Percentiles rank a stretch among this genome's conserved stretches.
Conservation (phyloP, 768 basidiomycete species). For the Galerina marginata region DNA sequence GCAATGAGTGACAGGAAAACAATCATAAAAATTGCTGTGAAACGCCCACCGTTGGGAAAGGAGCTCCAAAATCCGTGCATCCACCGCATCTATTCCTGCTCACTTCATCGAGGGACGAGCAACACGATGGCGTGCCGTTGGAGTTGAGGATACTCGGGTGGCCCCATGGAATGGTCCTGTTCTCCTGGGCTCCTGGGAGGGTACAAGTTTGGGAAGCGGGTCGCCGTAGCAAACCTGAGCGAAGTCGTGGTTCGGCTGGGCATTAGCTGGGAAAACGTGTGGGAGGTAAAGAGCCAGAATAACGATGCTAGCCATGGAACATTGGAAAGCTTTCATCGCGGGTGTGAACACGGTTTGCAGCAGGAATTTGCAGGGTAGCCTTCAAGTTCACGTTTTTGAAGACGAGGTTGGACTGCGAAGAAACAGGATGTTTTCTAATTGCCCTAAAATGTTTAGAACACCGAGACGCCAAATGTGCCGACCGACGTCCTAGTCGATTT, state of each 20-base stretch:
- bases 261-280: constrained; percentile 3
- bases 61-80: constrained; percentile 24
- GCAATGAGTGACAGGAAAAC: not conserved
- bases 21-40: not conserved
- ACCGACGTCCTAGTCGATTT: too few relatives aligned
- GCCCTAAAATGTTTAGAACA: too few relatives aligned
- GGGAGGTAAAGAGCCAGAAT: constrained; percentile 6
- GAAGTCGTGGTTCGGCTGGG: constrained; percentile 7
- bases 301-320: not conserved
- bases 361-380: too few relatives aligned
- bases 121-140: constrained; percentile 24
- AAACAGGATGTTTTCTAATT: too few relatives aligned
- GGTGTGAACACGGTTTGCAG: too few relatives aligned
- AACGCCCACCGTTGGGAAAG: constrained; percentile 28
- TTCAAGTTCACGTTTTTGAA: too few relatives aligned
- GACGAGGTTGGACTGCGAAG: too few relatives aligned
- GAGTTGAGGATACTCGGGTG: constrained; percentile 17
- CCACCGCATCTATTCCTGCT: constrained; percentile 27
- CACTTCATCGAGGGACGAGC: constrained; percentile 31
- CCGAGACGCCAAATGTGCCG: too few relatives aligned
- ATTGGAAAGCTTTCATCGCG: constrained; percentile 3
- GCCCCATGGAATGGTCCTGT: constrained; percentile 28
- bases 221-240: constrained; percentile 20
- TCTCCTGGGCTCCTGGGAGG: constrained; percentile 20
- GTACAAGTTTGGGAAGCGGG: constrained; percentile 19